Evolutionary conservation across 805 yeast species (phyloP), one percentile per base, ranked within the genome.

Genomic region (Suhomyces prunicola): DNA sequence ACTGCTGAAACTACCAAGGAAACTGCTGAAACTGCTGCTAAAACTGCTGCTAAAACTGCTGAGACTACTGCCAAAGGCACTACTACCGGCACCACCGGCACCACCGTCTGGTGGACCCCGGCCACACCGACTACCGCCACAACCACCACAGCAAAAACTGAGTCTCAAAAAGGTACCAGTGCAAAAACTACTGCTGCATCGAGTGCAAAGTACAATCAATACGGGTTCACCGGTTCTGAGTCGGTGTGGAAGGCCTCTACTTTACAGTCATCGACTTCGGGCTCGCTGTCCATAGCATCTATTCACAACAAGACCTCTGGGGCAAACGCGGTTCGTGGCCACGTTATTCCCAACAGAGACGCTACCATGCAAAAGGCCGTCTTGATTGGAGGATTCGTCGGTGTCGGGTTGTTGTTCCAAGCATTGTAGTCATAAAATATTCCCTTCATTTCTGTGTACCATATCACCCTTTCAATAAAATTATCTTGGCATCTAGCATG

Each of bases 221-320:
- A 70, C 68, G 79, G 79, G 1, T 74, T 74, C 57, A 70, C 74
- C 4, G 79, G 79, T 1, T 57, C 68, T 1, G 75, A 74, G 56
- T 66, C 72, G 0, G 54, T 53, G 3, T 74, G 79, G 79, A 57
- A 54, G 19, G 44, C 61, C 13, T 35, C 48, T 15, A 50, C 52
- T 22, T 29, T 44, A n/a, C 22, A 33, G 5, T 35, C 52, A 8
- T 48, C 51, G 13, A 41, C 13, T 10, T 49, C 51, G 1, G 51
- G 33, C 26, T 50, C 46, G 15, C 50, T 47, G 22, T 44, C 62
- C 3, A 46, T 57, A 12, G 63, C 57, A 39, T 56, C 65, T 5
- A 46, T 60, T 8, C 50, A 50, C 17, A 52, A 56, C 9, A 63
- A 64, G 50, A 58, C 54, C 7, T 59, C 65, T 10, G 50, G 52